These are phyloP conservation scores for Tolypocladium capitatum DNA, from an alignment of 2,329 filamentous ascomycete species.

Conservation along the genomic window DNA sequence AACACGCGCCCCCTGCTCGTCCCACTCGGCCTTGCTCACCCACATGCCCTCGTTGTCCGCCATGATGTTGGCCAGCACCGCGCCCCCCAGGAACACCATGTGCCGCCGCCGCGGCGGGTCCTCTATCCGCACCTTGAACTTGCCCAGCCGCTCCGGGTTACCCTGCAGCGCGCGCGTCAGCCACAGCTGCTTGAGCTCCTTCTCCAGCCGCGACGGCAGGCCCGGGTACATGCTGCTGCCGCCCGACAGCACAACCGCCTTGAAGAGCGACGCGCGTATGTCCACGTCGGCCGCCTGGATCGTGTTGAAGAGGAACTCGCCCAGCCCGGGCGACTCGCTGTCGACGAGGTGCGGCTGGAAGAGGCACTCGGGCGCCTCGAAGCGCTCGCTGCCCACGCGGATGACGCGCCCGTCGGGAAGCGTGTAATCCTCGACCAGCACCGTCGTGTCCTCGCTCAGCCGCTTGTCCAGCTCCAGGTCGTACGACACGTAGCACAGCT, in stretches of 20 bases:
- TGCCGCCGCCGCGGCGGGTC: conserved; percentile 90
- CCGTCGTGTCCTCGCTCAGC: conserved; percentile 92
- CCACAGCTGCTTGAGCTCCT: conserved; percentile 98
- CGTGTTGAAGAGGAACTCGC: conserved; percentile 96
- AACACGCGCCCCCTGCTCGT: conserved; percentile 74
- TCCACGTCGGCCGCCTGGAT: conserved; percentile 95
- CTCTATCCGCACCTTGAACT: conserved; percentile 99
- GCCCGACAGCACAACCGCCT: conserved; percentile 91
- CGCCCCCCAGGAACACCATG: conserved; percentile 98
- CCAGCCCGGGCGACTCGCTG: conserved; percentile 91
- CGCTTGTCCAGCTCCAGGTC: conserved; percentile 93
- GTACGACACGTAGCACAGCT: conserved; percentile 98
- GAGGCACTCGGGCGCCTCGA: conserved; percentile 93
- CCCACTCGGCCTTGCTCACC: conserved; percentile 95
- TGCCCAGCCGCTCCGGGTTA: conserved; percentile 86
- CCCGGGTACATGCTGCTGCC: conserved; percentile 99
- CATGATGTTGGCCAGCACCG: conserved; percentile 96
- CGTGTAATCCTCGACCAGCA: conserved; percentile 94
- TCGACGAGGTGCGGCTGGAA: conserved; percentile 98
- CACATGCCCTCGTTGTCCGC: conserved; percentile 98
- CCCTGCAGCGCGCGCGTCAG: conserved; percentile 80
- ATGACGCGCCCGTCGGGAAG: conserved; percentile 93
- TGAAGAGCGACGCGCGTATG: conserved; percentile 85
- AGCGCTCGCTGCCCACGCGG: conserved; percentile 88
- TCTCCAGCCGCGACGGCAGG: conserved; percentile 85